phyloP scores from a whole-genome alignment of 306 rosid species.

The Hippophae tibetana region DNA sequence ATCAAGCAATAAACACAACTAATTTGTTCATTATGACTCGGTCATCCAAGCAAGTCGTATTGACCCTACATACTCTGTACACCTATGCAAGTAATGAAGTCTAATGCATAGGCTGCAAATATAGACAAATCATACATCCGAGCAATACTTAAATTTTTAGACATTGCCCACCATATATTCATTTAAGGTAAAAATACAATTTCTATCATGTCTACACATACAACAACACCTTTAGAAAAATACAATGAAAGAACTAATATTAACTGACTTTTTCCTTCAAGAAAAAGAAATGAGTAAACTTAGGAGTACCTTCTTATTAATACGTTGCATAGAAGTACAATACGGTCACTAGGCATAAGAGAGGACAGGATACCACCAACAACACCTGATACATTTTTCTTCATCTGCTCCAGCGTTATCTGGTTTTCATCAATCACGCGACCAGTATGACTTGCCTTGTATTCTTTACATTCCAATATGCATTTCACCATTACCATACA shows the following conservation, averaged over 20 bases:
- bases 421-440: slow-evolving; percentile 85
- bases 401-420: slow-evolving; percentile 64
- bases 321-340: slow-evolving; percentile 57
- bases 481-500: slow-evolving; percentile 91
- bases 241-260: slow-evolving; percentile 18
- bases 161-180: background rate
- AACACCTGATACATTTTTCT: slow-evolving; percentile 68
- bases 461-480: slow-evolving; percentile 88
- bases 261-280: slow-evolving; percentile 12
- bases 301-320: slow-evolving; percentile 70
- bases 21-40: background rate
- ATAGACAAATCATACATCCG: too few relatives aligned
- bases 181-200: background rate
- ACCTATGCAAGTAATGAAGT: too few relatives aligned
- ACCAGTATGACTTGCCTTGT: slow-evolving; percentile 77
- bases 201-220: background rate
- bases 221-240: background rate
- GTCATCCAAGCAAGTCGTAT: background rate
- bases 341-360: slow-evolving; percentile 72
- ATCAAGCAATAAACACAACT: background rate
- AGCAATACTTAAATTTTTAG: background rate
- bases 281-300: slow-evolving; percentile 1
- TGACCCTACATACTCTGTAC: too few relatives aligned
- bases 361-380: slow-evolving; percentile 74
- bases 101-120: too few relatives aligned